phyloP scores from a whole-genome alignment of 2,329 filamentous ascomycete species.

The Fusarium falciforme region DNA sequence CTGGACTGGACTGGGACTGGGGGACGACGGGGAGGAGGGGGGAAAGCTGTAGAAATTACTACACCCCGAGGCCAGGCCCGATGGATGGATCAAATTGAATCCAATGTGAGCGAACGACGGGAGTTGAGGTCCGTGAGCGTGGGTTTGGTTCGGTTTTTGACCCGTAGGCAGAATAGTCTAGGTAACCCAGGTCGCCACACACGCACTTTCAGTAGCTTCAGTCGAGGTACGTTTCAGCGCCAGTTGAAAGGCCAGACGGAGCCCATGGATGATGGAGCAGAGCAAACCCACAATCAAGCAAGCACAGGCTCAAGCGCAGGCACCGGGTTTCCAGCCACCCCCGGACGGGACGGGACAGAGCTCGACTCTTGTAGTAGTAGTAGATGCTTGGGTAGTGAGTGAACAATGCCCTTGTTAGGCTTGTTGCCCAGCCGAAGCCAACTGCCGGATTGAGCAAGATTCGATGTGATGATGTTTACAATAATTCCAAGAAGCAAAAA shows the following conservation, averaged over 20 bases:
- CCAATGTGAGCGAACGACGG: background rate
- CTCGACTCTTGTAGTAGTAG: background rate
- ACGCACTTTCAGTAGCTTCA: constrained; percentile 2
- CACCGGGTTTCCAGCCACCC: constrained; percentile 32
- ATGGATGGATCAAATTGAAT: background rate
- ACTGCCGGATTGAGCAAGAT: constrained; percentile 20
- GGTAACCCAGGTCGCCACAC: constrained; percentile 18
- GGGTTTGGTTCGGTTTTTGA: background rate
- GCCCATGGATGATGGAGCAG: background rate
- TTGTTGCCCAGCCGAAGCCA: constrained; percentile 9
- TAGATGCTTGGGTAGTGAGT: background rate
- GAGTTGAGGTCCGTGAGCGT: constrained; percentile 9
- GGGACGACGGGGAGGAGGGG: background rate
- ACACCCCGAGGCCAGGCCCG: background rate
- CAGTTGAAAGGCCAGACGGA: background rate
- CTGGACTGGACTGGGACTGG: background rate
- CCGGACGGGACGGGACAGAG: constrained; percentile 11
- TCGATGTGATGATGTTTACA: background rate
- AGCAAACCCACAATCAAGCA: background rate
- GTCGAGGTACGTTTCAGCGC: background rate
- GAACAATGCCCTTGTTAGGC: background rate
- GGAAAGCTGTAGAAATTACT: constrained; percentile 15
- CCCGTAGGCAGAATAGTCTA: background rate
- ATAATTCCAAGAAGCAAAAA: background rate
- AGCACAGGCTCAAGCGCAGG: constrained; percentile 32